These are phyloP conservation scores for Dalbergia cultrata DNA, from an alignment of 306 rosid genomes.

Conservation along the genomic window DNA sequence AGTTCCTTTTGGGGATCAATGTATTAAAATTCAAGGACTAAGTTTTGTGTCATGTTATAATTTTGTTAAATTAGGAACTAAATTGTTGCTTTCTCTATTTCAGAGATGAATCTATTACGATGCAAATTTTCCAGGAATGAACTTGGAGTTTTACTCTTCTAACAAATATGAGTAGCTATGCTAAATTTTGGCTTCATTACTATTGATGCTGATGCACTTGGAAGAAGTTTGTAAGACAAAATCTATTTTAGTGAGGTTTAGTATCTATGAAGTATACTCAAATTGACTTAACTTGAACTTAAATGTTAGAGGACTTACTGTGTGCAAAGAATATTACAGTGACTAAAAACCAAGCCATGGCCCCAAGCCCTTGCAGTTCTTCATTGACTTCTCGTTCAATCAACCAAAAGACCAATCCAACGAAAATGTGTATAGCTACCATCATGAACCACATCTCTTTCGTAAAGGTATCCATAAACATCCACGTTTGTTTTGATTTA, in stretches of 20 bases:
- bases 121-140: too few relatives aligned
- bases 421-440: constrained; percentile 52
- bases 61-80: too few relatives aligned
- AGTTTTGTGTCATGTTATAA: too few relatives aligned
- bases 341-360: constrained; percentile 70
- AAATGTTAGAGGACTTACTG: constrained; percentile 55
- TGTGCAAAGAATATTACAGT: constrained; percentile 58
- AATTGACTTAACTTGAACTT: not conserved
- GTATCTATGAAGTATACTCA: not conserved
- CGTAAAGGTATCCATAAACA: constrained; percentile 57
- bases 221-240: too few relatives aligned
- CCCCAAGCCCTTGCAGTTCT: constrained; percentile 52
- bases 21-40: too few relatives aligned
- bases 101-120: too few relatives aligned
- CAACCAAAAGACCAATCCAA: constrained; percentile 63
- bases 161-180: not conserved
- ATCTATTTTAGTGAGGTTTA: too few relatives aligned
- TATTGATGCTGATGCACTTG: too few relatives aligned
- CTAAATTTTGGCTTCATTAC: not conserved
- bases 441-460: constrained; percentile 61
- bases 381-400: constrained; percentile 54
- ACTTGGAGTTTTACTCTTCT: not conserved
- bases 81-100: too few relatives aligned
- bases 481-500: constrained; percentile 54
- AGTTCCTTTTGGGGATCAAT: too few relatives aligned